Evolutionary conservation across 768 basidiomycete species (phyloP).

Genomic region (Hygrocybe punicea): DNA sequence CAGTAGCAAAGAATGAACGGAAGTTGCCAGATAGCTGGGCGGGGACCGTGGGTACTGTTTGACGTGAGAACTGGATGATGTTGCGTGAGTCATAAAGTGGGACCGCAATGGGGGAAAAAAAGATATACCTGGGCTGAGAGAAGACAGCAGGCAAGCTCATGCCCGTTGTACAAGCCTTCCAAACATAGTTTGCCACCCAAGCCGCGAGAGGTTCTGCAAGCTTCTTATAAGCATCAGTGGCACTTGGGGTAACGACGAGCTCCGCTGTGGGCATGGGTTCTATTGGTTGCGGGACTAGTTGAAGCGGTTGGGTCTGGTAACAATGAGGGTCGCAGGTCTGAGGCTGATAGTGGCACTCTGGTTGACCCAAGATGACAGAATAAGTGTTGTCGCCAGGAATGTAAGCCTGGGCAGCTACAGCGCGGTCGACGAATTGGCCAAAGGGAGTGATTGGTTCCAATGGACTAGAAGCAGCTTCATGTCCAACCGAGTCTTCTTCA

Average conservation of each 20-base stretch:
- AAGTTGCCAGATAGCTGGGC: slow-evolving; percentile 53
- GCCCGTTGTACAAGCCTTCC: slow-evolving; percentile 79
- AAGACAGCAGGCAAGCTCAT: slow-evolving; percentile 55
- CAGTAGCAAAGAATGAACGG: slow-evolving; percentile 68
- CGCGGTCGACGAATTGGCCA: slow-evolving; percentile 71
- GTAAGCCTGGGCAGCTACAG: slow-evolving; percentile 41
- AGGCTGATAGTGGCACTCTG: slow-evolving; percentile 2
- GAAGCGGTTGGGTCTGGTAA: slow-evolving; percentile 9
- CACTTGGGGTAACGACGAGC: slow-evolving; percentile 43
- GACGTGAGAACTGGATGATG: slow-evolving; percentile 28
- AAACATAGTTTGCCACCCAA: slow-evolving; percentile 76
- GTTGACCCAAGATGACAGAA: slow-evolving; percentile 9
- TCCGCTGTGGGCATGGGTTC: slow-evolving; percentile 43
- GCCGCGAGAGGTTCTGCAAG: slow-evolving; percentile 73
- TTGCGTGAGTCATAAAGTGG: slow-evolving; percentile 9
- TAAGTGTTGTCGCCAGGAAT: not conserved
- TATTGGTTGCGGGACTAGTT: slow-evolving; percentile 33
- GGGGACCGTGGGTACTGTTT: slow-evolving; percentile 45
- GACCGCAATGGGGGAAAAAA: slow-evolving; percentile 4
- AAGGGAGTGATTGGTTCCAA: slow-evolving; percentile 75
- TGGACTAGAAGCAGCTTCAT: slow-evolving; percentile 62
- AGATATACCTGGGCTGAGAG: slow-evolving; percentile 52
- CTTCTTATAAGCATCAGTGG: slow-evolving; percentile 61
- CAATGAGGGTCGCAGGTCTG: slow-evolving; percentile 17
- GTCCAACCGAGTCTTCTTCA: slow-evolving; percentile 62